These are phyloP conservation scores for Sclerotinia glacialis DNA, from an alignment of 2,329 filamentous ascomycete species.

Conservation along the genomic window DNA sequence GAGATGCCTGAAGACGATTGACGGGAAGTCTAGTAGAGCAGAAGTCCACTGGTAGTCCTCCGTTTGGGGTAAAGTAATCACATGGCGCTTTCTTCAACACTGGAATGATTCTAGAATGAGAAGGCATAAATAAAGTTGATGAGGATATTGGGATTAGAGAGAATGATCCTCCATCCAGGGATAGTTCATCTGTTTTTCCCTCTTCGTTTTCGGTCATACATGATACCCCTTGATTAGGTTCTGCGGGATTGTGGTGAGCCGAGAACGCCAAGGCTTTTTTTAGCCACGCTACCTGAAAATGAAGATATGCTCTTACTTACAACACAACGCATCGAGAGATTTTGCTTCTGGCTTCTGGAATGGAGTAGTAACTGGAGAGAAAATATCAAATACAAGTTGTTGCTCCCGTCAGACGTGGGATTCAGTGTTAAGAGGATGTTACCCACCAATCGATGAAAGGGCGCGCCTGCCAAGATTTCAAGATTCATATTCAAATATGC, in stretches of 20 bases:
- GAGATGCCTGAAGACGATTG: conserved; percentile 4
- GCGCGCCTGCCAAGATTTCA: neutral
- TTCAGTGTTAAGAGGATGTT: neutral
- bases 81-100: neutral
- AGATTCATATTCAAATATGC: neutral
- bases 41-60: no score
- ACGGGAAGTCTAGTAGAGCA: neutral
- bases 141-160: neutral
- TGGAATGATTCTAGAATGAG: neutral
- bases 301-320: neutral
- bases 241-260: neutral
- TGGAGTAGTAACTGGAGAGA: neutral
- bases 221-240: neutral
- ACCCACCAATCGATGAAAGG: neutral
- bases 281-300: neutral
- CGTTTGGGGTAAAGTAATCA: neutral
- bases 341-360: neutral
- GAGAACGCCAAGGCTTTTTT: neutral
- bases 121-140: neutral
- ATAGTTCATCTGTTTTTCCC: neutral
- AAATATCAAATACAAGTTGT: neutral
- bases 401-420: neutral
- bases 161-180: neutral
- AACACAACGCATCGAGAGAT: neutral
- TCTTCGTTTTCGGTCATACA: no score